These are phyloP conservation scores for Mycosphaerella sp. DNA, from an alignment of 2,329 filamentous ascomycete species.

Conservation along the genomic window DNA sequence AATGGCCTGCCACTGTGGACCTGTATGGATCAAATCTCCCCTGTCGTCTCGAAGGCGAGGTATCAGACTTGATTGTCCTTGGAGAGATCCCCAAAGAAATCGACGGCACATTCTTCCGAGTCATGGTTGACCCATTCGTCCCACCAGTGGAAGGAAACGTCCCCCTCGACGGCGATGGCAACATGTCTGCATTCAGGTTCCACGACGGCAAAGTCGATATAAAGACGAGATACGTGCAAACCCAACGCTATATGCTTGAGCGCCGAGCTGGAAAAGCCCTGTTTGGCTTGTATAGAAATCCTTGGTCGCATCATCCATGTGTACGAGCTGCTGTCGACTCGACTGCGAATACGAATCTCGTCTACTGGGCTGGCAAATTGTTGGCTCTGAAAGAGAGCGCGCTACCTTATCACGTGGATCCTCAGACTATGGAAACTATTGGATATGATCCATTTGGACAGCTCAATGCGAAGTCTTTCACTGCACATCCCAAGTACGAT, in stretches of 20 bases:
- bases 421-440: slow-evolving; percentile 38
- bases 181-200: slow-evolving; percentile 40
- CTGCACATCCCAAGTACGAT: slow-evolving; percentile 44
- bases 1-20: slow-evolving; percentile 20
- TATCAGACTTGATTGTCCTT: slow-evolving; percentile 29
- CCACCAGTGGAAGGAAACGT: slow-evolving; percentile 52
- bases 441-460: slow-evolving; percentile 39
- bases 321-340: slow-evolving; percentile 42
- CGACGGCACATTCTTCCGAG: slow-evolving; percentile 37
- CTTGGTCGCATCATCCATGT: slow-evolving; percentile 44
- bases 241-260: slow-evolving; percentile 39
- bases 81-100: slow-evolving; percentile 33
- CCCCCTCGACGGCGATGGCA: slow-evolving; percentile 44
- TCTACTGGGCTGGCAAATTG: slow-evolving; percentile 52
- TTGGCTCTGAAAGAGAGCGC: slow-evolving; percentile 49
- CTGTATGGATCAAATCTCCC: slow-evolving; percentile 29
- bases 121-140: slow-evolving; percentile 51
- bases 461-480: slow-evolving; percentile 38
- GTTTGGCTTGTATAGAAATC: slow-evolving; percentile 54
- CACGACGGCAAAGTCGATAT: slow-evolving; percentile 40
- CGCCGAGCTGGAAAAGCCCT: slow-evolving; percentile 37
- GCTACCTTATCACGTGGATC: slow-evolving; percentile 38
- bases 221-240: slow-evolving; percentile 40
- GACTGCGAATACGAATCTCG: slow-evolving; percentile 55
- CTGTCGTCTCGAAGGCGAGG: slow-evolving; percentile 39